phyloP scores from a whole-genome alignment of 202 grass and related monocot species.

The Brachypodium distachyon region DNA sequence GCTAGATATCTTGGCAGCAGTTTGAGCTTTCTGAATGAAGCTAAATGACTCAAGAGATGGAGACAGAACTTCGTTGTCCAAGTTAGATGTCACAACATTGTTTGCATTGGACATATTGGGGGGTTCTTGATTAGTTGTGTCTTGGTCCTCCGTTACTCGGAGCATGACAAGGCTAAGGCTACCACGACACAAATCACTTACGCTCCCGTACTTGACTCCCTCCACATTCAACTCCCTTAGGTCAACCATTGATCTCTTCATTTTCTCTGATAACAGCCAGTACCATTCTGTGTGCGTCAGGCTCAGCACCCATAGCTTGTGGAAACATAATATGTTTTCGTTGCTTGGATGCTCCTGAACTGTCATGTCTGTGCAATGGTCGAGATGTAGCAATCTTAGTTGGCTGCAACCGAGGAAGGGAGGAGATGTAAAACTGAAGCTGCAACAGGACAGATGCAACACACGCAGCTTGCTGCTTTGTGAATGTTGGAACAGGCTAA shows the following conservation, averaged over 20 bases:
- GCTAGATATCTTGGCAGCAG: background rate
- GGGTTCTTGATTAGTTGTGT: background rate
- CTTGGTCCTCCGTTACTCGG: background rate
- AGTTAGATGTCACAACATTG: background rate
- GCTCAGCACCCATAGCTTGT: background rate
- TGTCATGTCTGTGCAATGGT: background rate
- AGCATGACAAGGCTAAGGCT: background rate
- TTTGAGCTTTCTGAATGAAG: background rate
- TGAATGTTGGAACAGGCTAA: background rate
- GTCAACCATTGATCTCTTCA: background rate
- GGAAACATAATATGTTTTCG: background rate
- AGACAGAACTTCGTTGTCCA: background rate
- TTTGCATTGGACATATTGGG: background rate
- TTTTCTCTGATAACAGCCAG: background rate
- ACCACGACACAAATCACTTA: background rate
- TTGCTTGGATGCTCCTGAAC: background rate
- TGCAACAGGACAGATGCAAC: background rate
- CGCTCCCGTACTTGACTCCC: background rate
- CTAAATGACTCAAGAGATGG: background rate
- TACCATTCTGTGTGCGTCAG: background rate
- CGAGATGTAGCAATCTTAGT: background rate
- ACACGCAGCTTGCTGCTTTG: background rate
- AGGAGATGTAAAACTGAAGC: background rate
- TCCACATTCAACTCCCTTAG: conserved; percentile 15
- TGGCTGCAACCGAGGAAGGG: background rate